Base-by-base conservation (phyloP, 1,284 basidiomycete species). In the Hortiboletus rubellus region DNA sequence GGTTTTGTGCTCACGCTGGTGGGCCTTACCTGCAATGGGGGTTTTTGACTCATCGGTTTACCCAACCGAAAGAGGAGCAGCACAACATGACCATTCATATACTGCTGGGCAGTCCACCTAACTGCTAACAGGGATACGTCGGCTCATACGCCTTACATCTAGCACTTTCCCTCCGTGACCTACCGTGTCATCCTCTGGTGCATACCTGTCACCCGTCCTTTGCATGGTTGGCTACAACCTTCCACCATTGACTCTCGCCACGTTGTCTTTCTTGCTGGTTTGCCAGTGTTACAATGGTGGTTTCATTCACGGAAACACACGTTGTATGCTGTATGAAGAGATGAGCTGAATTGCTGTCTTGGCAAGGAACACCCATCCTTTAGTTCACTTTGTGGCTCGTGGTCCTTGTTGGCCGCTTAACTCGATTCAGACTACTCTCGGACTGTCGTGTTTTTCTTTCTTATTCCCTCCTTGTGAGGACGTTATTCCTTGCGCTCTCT, bases 361-460 rank as follows among this genome's bases (percentile, higher is more conserved):
- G 50, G 41, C n/a, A 27, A 22, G 43, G 52, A 14, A 1, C 18
- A 34, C 53, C 63, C 59, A 72, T 69, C 73, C 77, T 80, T 82
- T 46, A 77, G 81, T 79, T 72, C 79, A 76, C 78, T 82, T 81
- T 70, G 79, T 75, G 74, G 80, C 77, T 75, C 77, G 66, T 61
- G 65, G 55, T 60, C 58, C 59, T 63, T 18, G 62, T 55, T 50
- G 60, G 57, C 60, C 59, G 65, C 66, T 77, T 69, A 80, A 82
- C 81, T 81, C 77, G 78, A 81, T 77, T 81, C 80, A 80, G 79
- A 81, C 80, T 82, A 80, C 74, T 82, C 79, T 79, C 67, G 72
- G 71, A 64, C 75, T 81, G 76, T 77, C 70, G 70, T 72, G 64
- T 42, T 52, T 49, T 66, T 70, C 69, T 14, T 70, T 68, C 55